phyloP scores from a whole-genome alignment of 345 rosid species.

The Bretschneidera sinensis region DNA sequence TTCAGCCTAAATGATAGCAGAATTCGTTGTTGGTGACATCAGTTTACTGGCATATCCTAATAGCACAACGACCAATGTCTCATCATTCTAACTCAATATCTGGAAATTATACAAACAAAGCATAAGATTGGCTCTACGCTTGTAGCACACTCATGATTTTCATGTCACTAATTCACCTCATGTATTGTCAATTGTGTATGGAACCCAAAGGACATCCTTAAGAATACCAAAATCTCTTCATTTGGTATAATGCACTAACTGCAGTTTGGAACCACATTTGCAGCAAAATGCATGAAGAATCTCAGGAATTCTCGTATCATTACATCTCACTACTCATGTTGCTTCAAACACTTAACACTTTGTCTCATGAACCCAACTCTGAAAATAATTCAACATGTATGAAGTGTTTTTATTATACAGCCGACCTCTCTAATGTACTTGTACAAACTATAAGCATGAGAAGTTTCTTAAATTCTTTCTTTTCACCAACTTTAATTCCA shows the following conservation, averaged over 20 bases:
- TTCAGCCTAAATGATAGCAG: not conserved
- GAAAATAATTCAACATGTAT: not conserved
- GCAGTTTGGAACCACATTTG: not conserved
- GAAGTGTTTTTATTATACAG: no score
- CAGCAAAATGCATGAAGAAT: not conserved
- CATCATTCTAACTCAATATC: not conserved
- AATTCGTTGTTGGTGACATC: not conserved
- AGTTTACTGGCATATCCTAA: not conserved
- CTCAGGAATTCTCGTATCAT: not conserved
- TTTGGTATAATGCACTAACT: not conserved
- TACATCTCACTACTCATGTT: not conserved
- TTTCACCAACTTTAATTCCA: no score
- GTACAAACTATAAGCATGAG: not conserved
- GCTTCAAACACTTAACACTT: constrained; percentile 6
- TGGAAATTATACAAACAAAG: not conserved
- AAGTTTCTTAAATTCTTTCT: not conserved
- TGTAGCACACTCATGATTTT: not conserved
- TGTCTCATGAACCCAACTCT: not conserved
- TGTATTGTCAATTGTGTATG: not conserved
- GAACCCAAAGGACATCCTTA: not conserved
- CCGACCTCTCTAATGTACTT: not conserved
- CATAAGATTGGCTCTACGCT: not conserved
- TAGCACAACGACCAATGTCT: not conserved
- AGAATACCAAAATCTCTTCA: not conserved
- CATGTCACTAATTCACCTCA: not conserved